Percentiles rank a stretch among this genome's conserved stretches.
Evolutionary conservation across 164 flowering plant genomes (phyloP).

Genomic region (Nelumbo lutea): DNA sequence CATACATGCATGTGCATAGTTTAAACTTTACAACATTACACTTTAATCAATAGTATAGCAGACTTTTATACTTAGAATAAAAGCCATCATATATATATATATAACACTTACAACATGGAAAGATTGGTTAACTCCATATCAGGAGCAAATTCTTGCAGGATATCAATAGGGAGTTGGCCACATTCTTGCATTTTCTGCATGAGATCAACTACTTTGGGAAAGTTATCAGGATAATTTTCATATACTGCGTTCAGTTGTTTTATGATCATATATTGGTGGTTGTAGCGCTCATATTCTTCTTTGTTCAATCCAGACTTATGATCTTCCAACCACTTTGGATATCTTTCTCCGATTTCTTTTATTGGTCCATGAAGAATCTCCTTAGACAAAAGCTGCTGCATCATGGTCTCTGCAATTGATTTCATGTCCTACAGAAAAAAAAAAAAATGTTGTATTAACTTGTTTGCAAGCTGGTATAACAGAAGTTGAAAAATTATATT

Average conservation of each 20-base stretch:
- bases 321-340: conserved; percentile 93
- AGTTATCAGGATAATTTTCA: conserved; percentile 74
- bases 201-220: conserved; percentile 78
- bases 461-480: too few relatives aligned
- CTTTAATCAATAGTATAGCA: too few relatives aligned
- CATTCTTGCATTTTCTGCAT: conserved; percentile 99
- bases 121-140: conserved; percentile 77
- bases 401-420: conserved; percentile 95
- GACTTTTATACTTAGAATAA: background rate
- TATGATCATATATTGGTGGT: conserved; percentile 65
- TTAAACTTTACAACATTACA: too few relatives aligned
- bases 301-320: conserved; percentile 54
- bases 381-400: conserved; percentile 96
- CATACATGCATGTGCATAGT: too few relatives aligned
- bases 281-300: conserved; percentile 73
- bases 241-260: conserved; percentile 67
- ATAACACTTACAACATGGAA: conserved; percentile 81
- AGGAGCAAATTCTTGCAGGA: conserved; percentile 87
- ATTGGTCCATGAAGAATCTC: conserved; percentile 96
- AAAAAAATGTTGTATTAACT: background rate
- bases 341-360: conserved; percentile 94
- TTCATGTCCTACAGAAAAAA: conserved; percentile 73
- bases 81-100: background rate
- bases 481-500: too few relatives aligned
- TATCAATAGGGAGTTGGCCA: conserved; percentile 97